These are phyloP conservation scores for Candida schatavii DNA, from an alignment of 805 yeast genomes.

Conservation along the genomic window DNA sequence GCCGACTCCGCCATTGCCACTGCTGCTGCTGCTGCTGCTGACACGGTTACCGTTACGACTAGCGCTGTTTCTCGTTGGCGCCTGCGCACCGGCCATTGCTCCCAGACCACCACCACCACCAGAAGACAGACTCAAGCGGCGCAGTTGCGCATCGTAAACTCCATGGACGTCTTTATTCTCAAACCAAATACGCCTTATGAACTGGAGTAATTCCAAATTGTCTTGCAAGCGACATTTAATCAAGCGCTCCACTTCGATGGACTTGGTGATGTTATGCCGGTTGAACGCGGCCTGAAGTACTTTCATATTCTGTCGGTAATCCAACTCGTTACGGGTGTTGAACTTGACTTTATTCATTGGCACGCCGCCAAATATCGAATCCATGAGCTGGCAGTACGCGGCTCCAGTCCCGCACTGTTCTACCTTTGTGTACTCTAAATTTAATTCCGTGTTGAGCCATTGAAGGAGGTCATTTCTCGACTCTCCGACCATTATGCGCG, in stretches of 20 bases:
- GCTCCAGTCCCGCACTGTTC: constrained; percentile 98
- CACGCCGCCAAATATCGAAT: constrained; percentile 76
- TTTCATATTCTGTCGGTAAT: constrained; percentile 77
- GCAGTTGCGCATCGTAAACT: constrained; percentile 58
- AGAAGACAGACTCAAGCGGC: constrained; percentile 15
- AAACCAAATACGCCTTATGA: constrained; percentile 83
- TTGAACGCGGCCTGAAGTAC: constrained; percentile 79
- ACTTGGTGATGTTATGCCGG: constrained; percentile 65
- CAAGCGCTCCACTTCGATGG: constrained; percentile 76
- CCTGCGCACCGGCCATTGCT: background rate
- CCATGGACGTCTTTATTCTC: constrained; percentile 65
- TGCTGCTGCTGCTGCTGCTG: constrained; percentile 4
- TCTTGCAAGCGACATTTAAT: constrained; percentile 91
- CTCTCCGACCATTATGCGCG: constrained; percentile 45
- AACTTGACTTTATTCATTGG: constrained; percentile 79
- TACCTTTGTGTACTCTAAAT: constrained; percentile 65
- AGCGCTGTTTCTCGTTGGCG: constrained; percentile 1
- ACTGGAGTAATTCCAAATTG: constrained; percentile 89
- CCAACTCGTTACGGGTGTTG: constrained; percentile 63
- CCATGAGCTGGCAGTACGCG: constrained; percentile 88
- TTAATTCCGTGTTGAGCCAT: constrained; percentile 79
- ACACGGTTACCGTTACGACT: constrained; percentile 6
- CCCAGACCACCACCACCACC: constrained; percentile 3
- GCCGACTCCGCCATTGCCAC: background rate
- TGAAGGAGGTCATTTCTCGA: constrained; percentile 78